Percentiles rank a stretch among this genome's conserved stretches.
Conservation (phyloP, 2,329 filamentous ascomycete genomes). For the Orbilia brochopaga region DNA sequence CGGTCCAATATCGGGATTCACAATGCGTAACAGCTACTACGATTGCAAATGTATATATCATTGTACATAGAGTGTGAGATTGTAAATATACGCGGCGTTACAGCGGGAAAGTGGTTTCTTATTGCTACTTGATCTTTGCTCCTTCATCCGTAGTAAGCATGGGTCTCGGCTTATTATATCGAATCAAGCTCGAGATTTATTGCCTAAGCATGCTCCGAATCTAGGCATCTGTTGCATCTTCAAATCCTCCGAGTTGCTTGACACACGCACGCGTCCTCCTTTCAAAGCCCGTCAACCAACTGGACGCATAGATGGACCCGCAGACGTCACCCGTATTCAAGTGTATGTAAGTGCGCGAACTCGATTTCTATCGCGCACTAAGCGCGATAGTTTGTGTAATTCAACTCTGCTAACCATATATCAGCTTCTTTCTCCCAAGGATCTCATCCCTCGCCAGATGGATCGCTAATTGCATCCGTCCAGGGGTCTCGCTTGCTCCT, state of each 20-base stretch:
- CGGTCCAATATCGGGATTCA: too few relatives aligned
- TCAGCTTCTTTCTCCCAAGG: conserved; percentile 52
- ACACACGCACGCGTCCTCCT: conserved; percentile 16
- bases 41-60: too few relatives aligned
- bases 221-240: too few relatives aligned
- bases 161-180: too few relatives aligned
- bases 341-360: conserved; percentile 42
- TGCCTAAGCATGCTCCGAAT: too few relatives aligned
- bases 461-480: conserved; percentile 54
- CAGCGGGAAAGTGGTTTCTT: too few relatives aligned
- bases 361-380: neutral
- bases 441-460: conserved; percentile 54
- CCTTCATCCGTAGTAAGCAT: too few relatives aligned
- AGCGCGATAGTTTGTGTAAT: conserved; percentile 7
- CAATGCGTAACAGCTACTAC: too few relatives aligned
- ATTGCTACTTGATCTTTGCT: too few relatives aligned
- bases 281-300: neutral
- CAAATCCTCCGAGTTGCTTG: conserved; percentile 4
- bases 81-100: too few relatives aligned
- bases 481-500: conserved; percentile 53
- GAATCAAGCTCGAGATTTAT: too few relatives aligned
- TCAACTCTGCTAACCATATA: neutral
- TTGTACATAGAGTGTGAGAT: too few relatives aligned
- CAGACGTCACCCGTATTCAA: conserved; percentile 36
- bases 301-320: conserved; percentile 31